These are phyloP conservation scores for Oryza meyeriana DNA, from an alignment of 176 grass and related monocot species.

Conservation along the genomic window DNA sequence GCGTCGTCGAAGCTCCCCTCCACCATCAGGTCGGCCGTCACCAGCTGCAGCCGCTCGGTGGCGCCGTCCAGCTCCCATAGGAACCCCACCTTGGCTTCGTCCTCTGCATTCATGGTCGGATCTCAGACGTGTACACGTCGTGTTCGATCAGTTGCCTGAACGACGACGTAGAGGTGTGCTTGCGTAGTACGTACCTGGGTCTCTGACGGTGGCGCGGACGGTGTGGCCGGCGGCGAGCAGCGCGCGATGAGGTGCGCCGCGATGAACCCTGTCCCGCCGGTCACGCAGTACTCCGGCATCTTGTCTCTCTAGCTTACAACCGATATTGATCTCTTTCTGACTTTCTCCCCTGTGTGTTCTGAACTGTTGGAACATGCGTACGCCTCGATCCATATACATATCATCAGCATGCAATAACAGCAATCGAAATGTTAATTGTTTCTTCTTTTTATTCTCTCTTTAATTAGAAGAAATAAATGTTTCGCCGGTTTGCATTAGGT, in stretches of 20 bases:
- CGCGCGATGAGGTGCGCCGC: conserved; percentile 59
- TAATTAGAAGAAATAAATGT: conserved; percentile 2
- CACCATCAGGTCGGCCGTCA: conserved; percentile 59
- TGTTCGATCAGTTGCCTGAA: background rate
- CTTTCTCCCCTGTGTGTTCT: no score
- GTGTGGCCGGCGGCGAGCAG: conserved; percentile 59
- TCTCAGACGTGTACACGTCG: background rate
- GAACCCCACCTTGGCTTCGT: conserved; percentile 63
- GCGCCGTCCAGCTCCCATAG: conserved; percentile 72
- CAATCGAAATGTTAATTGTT: background rate
- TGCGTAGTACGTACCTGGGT: conserved; percentile 35
- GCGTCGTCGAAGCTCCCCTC: conserved; percentile 79
- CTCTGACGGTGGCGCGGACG: conserved; percentile 70
- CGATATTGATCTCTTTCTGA: background rate
- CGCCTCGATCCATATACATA: background rate
- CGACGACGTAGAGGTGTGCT: background rate
- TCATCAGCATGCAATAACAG: background rate
- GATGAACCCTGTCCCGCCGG: conserved; percentile 77
- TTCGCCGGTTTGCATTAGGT: conserved; percentile 32
- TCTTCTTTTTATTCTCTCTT: background rate
- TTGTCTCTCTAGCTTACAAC: background rate
- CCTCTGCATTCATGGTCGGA: background rate
- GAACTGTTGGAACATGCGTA: background rate
- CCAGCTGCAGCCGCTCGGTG: conserved; percentile 52
- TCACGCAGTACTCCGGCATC: conserved; percentile 79